Base-by-base conservation (phyloP, 2,329 filamentous ascomycete genomes). In the Mycosphaerella sp. region DNA sequence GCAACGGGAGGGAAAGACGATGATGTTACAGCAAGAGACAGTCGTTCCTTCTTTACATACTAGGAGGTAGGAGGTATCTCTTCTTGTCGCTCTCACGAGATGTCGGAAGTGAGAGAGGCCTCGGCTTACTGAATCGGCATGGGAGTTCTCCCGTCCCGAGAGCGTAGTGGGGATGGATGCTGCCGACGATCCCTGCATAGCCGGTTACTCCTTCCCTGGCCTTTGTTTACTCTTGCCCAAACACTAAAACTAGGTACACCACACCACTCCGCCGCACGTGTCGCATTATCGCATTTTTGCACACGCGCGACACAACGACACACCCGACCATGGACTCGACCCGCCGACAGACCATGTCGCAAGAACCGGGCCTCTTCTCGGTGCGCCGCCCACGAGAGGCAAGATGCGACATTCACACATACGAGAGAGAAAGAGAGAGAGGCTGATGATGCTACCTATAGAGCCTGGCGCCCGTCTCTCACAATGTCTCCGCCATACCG, bases 331-430 rank as follows among this genome's bases (percentile, higher is more conserved):
- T 53, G 44, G 51, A 53, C 36, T 46, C 50, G 10, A 53, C 53
- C 36, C 53, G 53, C 44, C 47, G 48, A 39, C 41, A 41, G 32
- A 77, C 58, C 67, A 95, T 95, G 89, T 89, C 89, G 75, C 88
- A 93, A 75, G 89, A 95, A 67, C 83, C 84, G 58, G 87, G 87
- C 67, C 78, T 93, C 69, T 96, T 92, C 80, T 95, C 90, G 68
- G 89, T 95, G 70, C 89, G 89, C 73, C 86, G 91, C 68, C 87
- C 88, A 64, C 83, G 92, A 79, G 91, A 96, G 80, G 90, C 95
- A 78, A 70, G 81, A 71, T 41, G 50, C 53, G 53, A 52, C 38
- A 49, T 36, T 48, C 12, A 29, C 11, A 29, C 34, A 11, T 1
- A 9, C 34, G n/a, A 4, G 6, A 29, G 26, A 29, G 26, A 29